These are phyloP conservation scores for Coemansia sp. DNA, from an alignment of 192 early-diverging fungal species.

Conservation along the genomic window DNA sequence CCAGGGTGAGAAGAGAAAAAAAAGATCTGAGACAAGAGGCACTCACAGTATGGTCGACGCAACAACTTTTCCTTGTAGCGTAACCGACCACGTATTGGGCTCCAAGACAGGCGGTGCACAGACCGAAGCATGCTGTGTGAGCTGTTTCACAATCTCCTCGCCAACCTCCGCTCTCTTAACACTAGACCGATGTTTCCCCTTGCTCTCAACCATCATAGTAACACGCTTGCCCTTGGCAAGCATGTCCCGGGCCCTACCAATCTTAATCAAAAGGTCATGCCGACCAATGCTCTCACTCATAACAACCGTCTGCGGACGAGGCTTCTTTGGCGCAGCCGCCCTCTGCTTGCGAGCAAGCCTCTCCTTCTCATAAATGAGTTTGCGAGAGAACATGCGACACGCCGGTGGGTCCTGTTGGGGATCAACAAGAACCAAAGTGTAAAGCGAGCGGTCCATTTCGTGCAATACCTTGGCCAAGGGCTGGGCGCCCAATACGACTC, in stretches of 20 bases:
- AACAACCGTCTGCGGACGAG: conserved; percentile 20
- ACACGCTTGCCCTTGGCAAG: conserved; percentile 31
- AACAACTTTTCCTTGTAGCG: conserved; percentile 22
- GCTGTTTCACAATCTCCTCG: background rate
- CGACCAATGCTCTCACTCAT: conserved; percentile 16
- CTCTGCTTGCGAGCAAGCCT: conserved; percentile 19
- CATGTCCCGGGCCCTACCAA: conserved; percentile 7
- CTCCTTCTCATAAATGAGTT: conserved; percentile 38
- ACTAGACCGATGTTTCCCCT: background rate
- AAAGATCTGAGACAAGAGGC: background rate
- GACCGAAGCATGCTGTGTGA: conserved; percentile 5
- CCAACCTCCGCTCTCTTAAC: conserved; percentile 9
- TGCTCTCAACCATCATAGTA: conserved; percentile 18
- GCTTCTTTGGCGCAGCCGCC: background rate
- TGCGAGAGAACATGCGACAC: conserved; percentile 40
- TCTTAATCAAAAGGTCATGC: conserved; percentile 36
- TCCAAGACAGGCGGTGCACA: conserved; percentile 13
- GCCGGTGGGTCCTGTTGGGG: conserved; percentile 15
- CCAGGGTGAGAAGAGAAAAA: background rate
- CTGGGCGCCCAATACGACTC: conserved; percentile 10
- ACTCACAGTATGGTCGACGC: background rate
- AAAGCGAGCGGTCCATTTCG: conserved; percentile 20
- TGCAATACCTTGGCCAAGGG: conserved; percentile 14
- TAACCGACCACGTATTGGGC: conserved; percentile 17
- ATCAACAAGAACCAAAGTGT: conserved; percentile 32